These are phyloP conservation scores for Mortierella sp. DNA, from an alignment of 371 early-diverging fungal genomes.

Conservation along the genomic window DNA sequence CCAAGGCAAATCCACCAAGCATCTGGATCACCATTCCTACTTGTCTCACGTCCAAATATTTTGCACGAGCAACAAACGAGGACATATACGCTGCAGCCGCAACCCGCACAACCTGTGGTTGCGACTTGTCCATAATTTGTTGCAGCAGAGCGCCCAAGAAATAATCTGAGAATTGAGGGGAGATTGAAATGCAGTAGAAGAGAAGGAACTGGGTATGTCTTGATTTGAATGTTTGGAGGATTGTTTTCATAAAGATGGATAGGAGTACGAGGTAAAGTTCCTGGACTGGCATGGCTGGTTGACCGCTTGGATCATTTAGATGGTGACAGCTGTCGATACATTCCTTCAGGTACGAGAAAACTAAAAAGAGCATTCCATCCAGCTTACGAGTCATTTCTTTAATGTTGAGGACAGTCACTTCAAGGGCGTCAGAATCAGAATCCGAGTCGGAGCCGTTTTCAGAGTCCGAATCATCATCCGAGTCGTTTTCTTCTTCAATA, in stretches of 20 bases:
- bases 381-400: slow-evolving; percentile 83
- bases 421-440: slow-evolving; percentile 45
- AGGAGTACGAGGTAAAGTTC: slow-evolving; percentile 77
- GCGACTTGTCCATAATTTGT: slow-evolving; percentile 68
- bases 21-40: slow-evolving; percentile 76
- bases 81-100: slow-evolving; percentile 90
- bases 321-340: slow-evolving; percentile 45
- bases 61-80: slow-evolving; percentile 92
- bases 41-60: slow-evolving; percentile 70
- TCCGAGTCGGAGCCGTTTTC: slow-evolving; percentile 51
- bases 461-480: slow-evolving; percentile 49
- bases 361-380: slow-evolving; percentile 83
- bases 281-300: slow-evolving; percentile 32
- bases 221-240: slow-evolving; percentile 90
- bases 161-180: slow-evolving; percentile 74
- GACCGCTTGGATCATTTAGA: slow-evolving; percentile 28
- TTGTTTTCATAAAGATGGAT: slow-evolving; percentile 82
- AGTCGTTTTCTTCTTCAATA: slow-evolving; percentile 42
- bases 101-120: slow-evolving; percentile 79
- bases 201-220: slow-evolving; percentile 93
- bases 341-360: slow-evolving; percentile 73
- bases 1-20: slow-evolving; percentile 76
- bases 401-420: slow-evolving; percentile 63
- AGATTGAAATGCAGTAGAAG: slow-evolving; percentile 85
- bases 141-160: slow-evolving; percentile 85